Evolutionary conservation across 2,329 filamentous ascomycete genomes (phyloP).

Genomic region (Aspergillus luchuensis): DNA sequence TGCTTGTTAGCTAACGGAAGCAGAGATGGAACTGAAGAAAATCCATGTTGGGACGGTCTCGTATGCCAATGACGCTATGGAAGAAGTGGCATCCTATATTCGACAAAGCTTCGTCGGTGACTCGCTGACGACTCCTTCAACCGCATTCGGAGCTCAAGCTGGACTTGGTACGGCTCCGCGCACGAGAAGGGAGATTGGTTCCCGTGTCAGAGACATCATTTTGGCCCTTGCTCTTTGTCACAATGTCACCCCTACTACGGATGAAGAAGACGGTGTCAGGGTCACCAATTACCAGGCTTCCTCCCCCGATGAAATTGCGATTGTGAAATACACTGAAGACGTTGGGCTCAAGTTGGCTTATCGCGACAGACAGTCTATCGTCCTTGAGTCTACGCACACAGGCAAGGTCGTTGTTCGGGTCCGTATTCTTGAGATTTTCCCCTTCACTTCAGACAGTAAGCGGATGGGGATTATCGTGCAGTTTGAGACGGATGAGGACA

Average conservation of each 20-base stretch:
- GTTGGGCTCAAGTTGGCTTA: constrained; percentile 83
- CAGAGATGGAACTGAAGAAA: constrained; percentile 97
- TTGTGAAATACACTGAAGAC: constrained; percentile 91
- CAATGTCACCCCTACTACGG: constrained; percentile 90
- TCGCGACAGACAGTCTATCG: constrained; percentile 84
- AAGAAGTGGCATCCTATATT: constrained; percentile 86
- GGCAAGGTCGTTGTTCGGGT: constrained; percentile 78
- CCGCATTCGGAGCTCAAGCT: constrained; percentile 64
- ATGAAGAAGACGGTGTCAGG: constrained; percentile 75
- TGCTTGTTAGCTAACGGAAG: constrained; percentile 24
- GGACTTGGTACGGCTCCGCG: constrained; percentile 66
- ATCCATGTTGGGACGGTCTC: constrained; percentile 98
- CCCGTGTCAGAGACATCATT: constrained; percentile 88
- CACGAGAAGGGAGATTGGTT: constrained; percentile 88
- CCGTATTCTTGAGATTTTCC: constrained; percentile 89
- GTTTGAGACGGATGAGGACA: constrained; percentile 65
- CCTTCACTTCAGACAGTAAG: constrained; percentile 97
- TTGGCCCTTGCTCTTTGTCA: constrained; percentile 91
- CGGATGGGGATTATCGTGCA: constrained; percentile 96
- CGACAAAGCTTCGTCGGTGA: constrained; percentile 73
- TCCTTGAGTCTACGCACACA: constrained; percentile 74
- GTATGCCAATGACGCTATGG: constrained; percentile 98
- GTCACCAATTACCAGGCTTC: constrained; percentile 92
- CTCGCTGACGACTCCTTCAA: constrained; percentile 72
- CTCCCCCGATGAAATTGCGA: constrained; percentile 96